Percentiles rank a stretch among this genome's conserved stretches.
phyloP scores from a whole-genome alignment of 306 rosid genomes.

The Alnus rubra region DNA sequence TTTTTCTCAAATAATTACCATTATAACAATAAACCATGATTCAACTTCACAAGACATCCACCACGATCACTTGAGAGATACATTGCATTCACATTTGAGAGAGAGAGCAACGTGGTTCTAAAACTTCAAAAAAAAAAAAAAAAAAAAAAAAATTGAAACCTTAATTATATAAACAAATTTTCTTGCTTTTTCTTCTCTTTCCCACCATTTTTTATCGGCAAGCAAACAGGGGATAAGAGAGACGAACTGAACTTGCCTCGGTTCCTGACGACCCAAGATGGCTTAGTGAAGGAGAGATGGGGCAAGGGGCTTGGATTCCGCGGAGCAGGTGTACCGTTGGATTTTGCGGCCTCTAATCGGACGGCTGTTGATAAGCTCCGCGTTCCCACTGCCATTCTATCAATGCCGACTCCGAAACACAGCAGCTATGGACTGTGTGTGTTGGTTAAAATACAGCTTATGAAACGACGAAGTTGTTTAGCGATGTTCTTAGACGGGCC shows the following conservation, averaged over 20 bases:
- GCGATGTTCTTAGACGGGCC: background rate
- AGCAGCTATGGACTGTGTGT: background rate
- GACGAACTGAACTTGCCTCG: conserved; percentile 41
- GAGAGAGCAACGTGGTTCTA: background rate
- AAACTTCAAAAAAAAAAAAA: too few species aligned
- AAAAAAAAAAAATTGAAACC: too few species aligned
- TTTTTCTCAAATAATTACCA: background rate
- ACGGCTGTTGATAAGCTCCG: conserved; percentile 28
- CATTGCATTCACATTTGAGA: too few species aligned
- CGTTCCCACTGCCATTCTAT: conserved; percentile 28
- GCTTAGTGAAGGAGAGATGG: conserved; percentile 61
- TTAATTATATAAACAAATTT: too few species aligned
- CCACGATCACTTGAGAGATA: background rate
- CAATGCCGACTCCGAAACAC: background rate
- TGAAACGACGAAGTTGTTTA: background rate
- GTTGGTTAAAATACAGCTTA: background rate
- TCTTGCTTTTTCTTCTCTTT: too few species aligned
- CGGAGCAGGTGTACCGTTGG: conserved; percentile 54
- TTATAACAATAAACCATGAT: background rate
- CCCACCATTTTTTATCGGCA: too few species aligned
- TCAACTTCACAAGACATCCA: background rate
- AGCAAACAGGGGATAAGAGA: too few species aligned
- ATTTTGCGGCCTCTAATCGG: conserved; percentile 51
- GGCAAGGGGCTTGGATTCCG: conserved; percentile 36
- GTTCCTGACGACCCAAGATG: conserved; percentile 82